phyloP scores from a whole-genome alignment of 2,329 filamentous ascomycete species.

The Aureobasidium zeae region DNA sequence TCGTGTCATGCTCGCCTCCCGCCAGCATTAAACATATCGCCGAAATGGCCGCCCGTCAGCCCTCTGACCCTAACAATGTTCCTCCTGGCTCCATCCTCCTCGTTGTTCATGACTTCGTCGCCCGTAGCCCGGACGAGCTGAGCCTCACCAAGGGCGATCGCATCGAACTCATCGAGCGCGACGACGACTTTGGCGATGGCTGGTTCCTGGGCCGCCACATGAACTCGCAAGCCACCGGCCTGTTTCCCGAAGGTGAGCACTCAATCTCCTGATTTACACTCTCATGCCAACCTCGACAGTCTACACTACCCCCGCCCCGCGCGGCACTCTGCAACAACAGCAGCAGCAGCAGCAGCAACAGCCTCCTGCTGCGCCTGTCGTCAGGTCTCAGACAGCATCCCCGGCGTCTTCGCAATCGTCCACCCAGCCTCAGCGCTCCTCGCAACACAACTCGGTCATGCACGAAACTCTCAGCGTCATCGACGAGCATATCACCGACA shows the following conservation, averaged over 20 bases:
- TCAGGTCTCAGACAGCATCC: constrained; percentile 1
- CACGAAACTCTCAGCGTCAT: constrained; percentile 94
- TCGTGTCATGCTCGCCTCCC: too few relatives aligned
- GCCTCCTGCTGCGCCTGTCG: background rate
- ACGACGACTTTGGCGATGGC: constrained; percentile 82
- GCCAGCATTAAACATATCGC: constrained; percentile 1
- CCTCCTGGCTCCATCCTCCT: constrained; percentile 41
- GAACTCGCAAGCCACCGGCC: constrained; percentile 61
- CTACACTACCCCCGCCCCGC: constrained; percentile 32
- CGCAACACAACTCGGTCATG: constrained; percentile 61
- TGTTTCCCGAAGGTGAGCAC: constrained; percentile 69
- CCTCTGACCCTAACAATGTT: constrained; percentile 19
- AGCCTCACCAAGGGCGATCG: constrained; percentile 76
- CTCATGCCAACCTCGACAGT: constrained; percentile 21
- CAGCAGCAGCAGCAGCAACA: constrained; percentile 13
- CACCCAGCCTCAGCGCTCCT: constrained; percentile 8
- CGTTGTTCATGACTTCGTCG: constrained; percentile 79
- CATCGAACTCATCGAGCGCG: constrained; percentile 72
- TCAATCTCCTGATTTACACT: background rate
- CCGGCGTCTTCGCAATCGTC: background rate
- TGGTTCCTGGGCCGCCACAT: constrained; percentile 74
- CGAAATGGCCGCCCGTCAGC: constrained; percentile 12
- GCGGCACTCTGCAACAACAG: constrained; percentile 23
- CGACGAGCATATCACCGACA: constrained; percentile 89
- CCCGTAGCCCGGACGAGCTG: constrained; percentile 86